Conservation (phyloP, 1,284 basidiomycete species). For the Lentinula novae-zelandiae region DNA sequence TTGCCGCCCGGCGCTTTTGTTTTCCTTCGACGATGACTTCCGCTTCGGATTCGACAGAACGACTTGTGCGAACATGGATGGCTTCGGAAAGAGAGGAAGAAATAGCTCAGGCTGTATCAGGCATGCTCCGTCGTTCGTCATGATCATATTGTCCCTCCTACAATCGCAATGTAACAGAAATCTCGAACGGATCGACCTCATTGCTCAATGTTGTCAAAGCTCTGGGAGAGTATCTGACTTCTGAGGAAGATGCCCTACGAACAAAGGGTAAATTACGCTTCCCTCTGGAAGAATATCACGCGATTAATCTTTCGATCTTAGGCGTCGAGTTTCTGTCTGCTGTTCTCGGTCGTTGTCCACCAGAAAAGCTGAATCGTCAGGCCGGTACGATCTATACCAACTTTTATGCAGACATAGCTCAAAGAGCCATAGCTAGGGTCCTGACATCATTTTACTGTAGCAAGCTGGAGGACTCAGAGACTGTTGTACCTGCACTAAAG, state of each 20-base stretch:
- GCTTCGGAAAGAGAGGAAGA: conserved; percentile 59
- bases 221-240: conserved; percentile 83
- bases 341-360: conserved; percentile 59
- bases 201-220: conserved; percentile 84
- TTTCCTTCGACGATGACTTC: conserved; percentile 1
- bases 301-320: conserved; percentile 28
- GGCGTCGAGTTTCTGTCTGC: conserved; percentile 74
- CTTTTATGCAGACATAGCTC: not conserved
- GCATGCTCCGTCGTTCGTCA: conserved; percentile 29
- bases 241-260: conserved; percentile 76
- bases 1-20: not conserved
- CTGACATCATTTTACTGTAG: conserved; percentile 81
- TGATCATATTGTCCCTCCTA: conserved; percentile 9
- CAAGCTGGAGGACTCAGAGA: conserved; percentile 85
- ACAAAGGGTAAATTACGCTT: conserved; percentile 58
- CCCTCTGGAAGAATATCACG: not conserved
- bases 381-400: conserved; percentile 52
- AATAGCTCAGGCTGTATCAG: conserved; percentile 54
- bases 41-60: conserved; percentile 39
- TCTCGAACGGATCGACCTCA: conserved; percentile 56
- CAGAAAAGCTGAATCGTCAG: conserved; percentile 73
- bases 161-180: conserved; percentile 42
- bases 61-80: conserved; percentile 73
- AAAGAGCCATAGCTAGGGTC: conserved; percentile 63
- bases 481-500: conserved; percentile 72